Conservation (phyloP, 441 rosid species). For the Pelargonium cotyledonis region DNA sequence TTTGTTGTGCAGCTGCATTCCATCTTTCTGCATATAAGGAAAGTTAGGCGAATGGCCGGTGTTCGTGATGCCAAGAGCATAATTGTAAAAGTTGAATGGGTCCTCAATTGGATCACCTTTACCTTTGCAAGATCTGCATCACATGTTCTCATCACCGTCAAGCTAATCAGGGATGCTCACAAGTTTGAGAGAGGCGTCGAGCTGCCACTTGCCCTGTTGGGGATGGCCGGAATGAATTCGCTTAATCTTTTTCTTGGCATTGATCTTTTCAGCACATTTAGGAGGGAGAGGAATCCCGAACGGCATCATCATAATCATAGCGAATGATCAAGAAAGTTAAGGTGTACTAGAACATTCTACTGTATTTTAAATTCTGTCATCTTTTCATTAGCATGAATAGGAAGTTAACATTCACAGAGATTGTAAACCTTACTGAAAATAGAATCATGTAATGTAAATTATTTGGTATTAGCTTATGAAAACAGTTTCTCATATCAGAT, state of each 20-base stretch:
- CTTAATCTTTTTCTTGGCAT: constrained; percentile 64
- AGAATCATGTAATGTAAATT: background rate
- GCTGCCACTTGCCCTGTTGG: constrained; percentile 76
- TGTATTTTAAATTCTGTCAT: constrained; percentile 8
- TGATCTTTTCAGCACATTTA: constrained; percentile 65
- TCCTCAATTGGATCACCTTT: constrained; percentile 67
- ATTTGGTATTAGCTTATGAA: background rate
- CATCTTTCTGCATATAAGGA: constrained; percentile 75
- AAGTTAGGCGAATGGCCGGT: constrained; percentile 83
- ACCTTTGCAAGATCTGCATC: constrained; percentile 47
- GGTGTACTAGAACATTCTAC: background rate
- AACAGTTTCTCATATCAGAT: too few relatives aligned
- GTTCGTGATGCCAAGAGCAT: constrained; percentile 55
- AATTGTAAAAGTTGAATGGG: constrained; percentile 68
- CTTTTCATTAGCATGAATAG: background rate
- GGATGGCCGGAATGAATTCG: constrained; percentile 84
- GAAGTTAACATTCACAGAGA: background rate
- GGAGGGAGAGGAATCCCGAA: constrained; percentile 43
- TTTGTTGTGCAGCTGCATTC: constrained; percentile 65
- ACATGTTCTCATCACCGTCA: constrained; percentile 61
- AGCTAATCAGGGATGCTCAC: constrained; percentile 60
- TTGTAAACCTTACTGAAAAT: background rate
- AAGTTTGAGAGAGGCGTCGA: constrained; percentile 69
- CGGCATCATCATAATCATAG: constrained; percentile 21
- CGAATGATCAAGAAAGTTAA: constrained; percentile 16